A percentile compares a stretch with the other conserved stretches of the same genome.
These are phyloP conservation scores for Leccinum longicurvipes DNA, from an alignment of 768 basidiomycete genomes.

Conservation along the genomic window DNA sequence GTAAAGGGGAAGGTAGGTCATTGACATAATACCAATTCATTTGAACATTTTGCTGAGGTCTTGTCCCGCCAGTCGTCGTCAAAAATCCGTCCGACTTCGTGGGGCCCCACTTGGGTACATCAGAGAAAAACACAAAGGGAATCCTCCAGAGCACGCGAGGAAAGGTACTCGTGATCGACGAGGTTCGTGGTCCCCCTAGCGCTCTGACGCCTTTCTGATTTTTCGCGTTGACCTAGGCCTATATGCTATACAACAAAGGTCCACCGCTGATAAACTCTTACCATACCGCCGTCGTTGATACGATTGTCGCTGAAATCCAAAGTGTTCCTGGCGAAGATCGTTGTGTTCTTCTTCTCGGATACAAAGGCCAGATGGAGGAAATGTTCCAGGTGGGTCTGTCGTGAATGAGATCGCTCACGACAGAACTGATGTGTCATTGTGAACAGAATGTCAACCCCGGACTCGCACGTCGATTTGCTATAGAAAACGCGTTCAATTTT, in stretches of 20 bases:
- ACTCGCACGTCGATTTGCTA: not conserved
- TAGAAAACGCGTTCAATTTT: not conserved
- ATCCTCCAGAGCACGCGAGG: not conserved
- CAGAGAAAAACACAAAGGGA: not conserved
- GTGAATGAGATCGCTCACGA: not conserved
- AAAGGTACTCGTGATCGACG: not conserved
- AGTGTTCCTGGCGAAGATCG: not conserved
- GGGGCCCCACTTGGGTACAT: not conserved
- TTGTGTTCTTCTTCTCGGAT: not conserved
- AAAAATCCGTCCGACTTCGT: not conserved
- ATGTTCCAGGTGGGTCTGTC: not conserved
- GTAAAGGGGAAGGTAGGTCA: not conserved
- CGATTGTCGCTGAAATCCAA: not conserved
- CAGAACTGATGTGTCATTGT: not conserved
- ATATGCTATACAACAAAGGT: not conserved
- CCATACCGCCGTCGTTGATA: not conserved
- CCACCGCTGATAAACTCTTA: not conserved
- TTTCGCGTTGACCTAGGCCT: not conserved
- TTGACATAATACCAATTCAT: not conserved
- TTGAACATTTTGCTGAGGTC: not conserved
- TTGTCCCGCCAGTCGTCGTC: not conserved
- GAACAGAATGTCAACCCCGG: not conserved
- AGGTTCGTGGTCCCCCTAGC: not conserved
- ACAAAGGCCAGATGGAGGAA: not conserved
- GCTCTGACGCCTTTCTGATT: not conserved